Evolutionary conservation across 805 yeast genomes (phyloP).

Genomic region (Yarrowia sp.): DNA sequence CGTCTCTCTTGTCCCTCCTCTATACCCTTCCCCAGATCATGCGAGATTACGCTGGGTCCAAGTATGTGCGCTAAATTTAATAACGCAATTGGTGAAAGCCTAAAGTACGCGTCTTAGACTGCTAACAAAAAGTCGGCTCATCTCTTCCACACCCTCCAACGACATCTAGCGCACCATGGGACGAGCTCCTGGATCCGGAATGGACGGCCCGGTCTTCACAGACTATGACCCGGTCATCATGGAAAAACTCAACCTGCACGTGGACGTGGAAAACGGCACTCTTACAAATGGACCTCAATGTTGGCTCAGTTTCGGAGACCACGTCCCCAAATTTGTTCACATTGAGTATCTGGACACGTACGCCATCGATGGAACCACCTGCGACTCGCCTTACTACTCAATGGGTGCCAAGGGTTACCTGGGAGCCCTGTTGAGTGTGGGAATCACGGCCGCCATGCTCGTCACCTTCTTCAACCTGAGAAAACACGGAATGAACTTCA

Average conservation of each 20-base stretch:
- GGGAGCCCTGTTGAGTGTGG: slow-evolving; percentile 32
- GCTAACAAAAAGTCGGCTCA: background rate
- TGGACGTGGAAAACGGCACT: slow-evolving; percentile 35
- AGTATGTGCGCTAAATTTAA: slow-evolving; percentile 21
- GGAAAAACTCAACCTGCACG: slow-evolving; percentile 28
- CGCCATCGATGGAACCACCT: slow-evolving; percentile 29
- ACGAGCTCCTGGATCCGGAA: slow-evolving; percentile 19
- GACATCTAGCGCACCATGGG: background rate
- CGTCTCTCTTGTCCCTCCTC: background rate
- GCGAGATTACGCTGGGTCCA: slow-evolving; percentile 13
- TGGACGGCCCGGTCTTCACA: slow-evolving; percentile 28
- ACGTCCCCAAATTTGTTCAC: slow-evolving; percentile 27
- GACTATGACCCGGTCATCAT: slow-evolving; percentile 32
- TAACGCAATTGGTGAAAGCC: background rate
- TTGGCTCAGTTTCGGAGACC: slow-evolving; percentile 33
- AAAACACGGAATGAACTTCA: slow-evolving; percentile 32
- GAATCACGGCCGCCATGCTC: slow-evolving; percentile 30
- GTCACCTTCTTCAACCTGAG: slow-evolving; percentile 33
- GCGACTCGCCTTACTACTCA: slow-evolving; percentile 32
- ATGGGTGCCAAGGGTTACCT: slow-evolving; percentile 32
- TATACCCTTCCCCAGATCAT: slow-evolving; percentile 4
- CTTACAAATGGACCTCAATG: slow-evolving; percentile 34
- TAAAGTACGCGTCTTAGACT: slow-evolving; percentile 1
- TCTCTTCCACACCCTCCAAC: background rate
- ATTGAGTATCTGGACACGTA: slow-evolving; percentile 13